Base-by-base conservation (phyloP, 106 monocot genomes). In the Dactylorhiza incarnata region DNA sequence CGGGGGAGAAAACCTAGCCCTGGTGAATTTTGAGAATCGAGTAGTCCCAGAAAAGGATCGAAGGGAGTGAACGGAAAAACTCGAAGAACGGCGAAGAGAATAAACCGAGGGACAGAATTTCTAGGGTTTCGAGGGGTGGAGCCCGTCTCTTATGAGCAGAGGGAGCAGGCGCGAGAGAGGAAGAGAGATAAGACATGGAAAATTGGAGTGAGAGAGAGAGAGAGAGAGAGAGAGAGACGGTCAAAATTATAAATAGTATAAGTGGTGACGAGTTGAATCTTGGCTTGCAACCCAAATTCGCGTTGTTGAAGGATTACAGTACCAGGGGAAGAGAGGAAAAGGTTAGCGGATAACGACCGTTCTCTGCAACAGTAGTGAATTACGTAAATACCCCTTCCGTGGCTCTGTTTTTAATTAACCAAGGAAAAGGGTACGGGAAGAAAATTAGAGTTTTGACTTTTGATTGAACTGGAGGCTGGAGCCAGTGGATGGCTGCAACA, bases 51-150 rank as follows among this genome's bases (percentile, higher is more conserved):
- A 3, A 5, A 22, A 46, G 61, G 15, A 46, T 24, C 46, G 16
- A 73, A 70, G 54, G 17, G 50, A 5, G 20, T 14, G 45, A 23
- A 55, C 8, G 14, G 54, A 44, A 43, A 15, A 25, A 56, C 12
- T 5, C 51, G 8, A 46, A 22, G 45, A 58, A 72, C 13, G 5
- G 15, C 44, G 22, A 78, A 46, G 2, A 24, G n/a, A 73, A 17
- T 63, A 45, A 48, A 48, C 49, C 23, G 12, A 26, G 58, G 7
- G 15, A 9, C 24, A 43, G 51, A 78, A 72, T 46, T 48, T 49
- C 48, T 79, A 79, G 79, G 79, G 73, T 63, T 79, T 63, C 17
- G 46, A 6, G 73, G 11, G 59, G 20, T n/a, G 50, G 22, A 49
- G 22, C 15, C 72, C 49, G 72, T 48, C 72, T 8, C 44, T 20